phyloP scores from a whole-genome alignment of 1,284 basidiomycete genomes.

The Ustilago nuda region DNA sequence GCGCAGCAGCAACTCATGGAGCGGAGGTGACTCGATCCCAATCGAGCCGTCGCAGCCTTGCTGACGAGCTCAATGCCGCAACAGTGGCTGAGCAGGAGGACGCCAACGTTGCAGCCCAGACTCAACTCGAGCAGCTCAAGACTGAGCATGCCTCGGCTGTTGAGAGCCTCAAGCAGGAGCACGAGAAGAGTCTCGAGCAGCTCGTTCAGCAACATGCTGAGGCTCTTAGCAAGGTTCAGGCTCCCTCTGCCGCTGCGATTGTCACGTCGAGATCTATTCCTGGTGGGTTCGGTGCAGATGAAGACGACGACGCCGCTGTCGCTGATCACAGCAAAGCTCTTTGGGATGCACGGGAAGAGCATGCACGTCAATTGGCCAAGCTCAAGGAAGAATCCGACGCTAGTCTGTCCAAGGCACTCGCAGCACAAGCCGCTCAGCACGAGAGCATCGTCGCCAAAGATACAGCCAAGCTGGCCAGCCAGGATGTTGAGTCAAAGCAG shows the following conservation, averaged over 20 bases:
- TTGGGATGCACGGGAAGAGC: conserved; percentile 23
- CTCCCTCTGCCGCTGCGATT: not conserved
- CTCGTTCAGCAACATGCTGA: conserved; percentile 40
- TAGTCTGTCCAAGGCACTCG: conserved; percentile 27
- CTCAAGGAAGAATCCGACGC: conserved; percentile 33
- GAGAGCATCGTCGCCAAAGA: conserved; percentile 25
- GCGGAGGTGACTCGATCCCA: not conserved
- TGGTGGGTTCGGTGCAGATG: conserved; percentile 13
- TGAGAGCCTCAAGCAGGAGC: conserved; percentile 30
- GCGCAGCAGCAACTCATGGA: not conserved
- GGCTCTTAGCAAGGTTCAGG: conserved; percentile 25
- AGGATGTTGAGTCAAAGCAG: conserved; percentile 20
- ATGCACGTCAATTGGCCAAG: conserved; percentile 26
- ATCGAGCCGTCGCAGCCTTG: conserved; percentile 73
- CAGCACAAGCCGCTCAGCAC: conserved; percentile 37
- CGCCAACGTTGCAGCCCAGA: not conserved
- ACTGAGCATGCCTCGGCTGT: conserved; percentile 29
- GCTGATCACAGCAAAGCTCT: conserved; percentile 17
- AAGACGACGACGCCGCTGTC: conserved; percentile 10
- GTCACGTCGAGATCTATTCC: conserved; percentile 10
- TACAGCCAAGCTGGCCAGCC: conserved; percentile 18
- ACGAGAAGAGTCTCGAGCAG: conserved; percentile 26
- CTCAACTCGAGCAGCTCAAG: conserved; percentile 24
- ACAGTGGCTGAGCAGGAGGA: conserved; percentile 33
- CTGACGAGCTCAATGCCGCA: conserved; percentile 80